phyloP scores from a whole-genome alignment of 768 basidiomycete species.

The Leccinum ochraceum region DNA sequence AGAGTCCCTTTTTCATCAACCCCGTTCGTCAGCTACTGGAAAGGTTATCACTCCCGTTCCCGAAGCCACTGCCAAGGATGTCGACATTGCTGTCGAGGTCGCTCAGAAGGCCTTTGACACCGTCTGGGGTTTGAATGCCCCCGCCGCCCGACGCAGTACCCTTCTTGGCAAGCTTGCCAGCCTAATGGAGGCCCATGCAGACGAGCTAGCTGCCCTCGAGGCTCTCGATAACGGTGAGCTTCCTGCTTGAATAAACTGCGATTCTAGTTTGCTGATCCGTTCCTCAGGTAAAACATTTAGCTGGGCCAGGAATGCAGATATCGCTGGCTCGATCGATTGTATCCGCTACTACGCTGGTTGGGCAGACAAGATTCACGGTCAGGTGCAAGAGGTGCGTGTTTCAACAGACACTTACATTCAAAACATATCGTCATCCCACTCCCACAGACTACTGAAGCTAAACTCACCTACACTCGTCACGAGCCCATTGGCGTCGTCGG shows the following conservation, averaged over 20 bases:
- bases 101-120: conserved; percentile 64
- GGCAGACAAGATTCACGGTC: conserved; percentile 83
- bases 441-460: conserved; percentile 30
- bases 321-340: conserved; percentile 34
- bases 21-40: conserved; percentile 52
- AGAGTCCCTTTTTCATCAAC: not conserved
- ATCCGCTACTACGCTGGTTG: conserved; percentile 86
- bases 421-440: not conserved
- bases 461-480: conserved; percentile 19
- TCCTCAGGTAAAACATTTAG: conserved; percentile 53
- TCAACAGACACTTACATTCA: no score
- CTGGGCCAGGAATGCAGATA: conserved; percentile 50
- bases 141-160: conserved; percentile 52
- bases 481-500: conserved; percentile 32
- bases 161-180: conserved; percentile 65
- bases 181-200: conserved; percentile 59
- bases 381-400: conserved; percentile 58
- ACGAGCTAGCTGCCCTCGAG: conserved; percentile 74
- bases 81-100: conserved; percentile 72
- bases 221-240: conserved; percentile 60
- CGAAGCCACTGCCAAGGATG: conserved; percentile 65
- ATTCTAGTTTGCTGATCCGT: not conserved
- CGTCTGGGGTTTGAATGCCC: conserved; percentile 64
- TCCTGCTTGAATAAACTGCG: not conserved
- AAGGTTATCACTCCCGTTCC: conserved; percentile 55